Conservation (phyloP, 163 green algal genomes). For the Chlamydomonas reinhardtii region DNA sequence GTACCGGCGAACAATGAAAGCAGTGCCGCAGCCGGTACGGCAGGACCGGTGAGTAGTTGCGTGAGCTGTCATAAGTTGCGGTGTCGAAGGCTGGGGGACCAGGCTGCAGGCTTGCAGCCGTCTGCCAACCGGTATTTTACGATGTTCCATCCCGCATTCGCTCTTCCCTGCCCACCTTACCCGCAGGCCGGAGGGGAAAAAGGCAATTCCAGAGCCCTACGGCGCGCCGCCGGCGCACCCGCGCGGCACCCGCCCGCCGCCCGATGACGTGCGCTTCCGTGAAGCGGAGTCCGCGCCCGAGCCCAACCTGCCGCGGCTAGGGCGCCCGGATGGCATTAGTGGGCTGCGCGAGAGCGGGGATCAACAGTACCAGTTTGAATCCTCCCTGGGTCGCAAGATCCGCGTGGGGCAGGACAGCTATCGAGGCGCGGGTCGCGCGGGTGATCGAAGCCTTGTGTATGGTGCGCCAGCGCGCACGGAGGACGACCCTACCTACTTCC, state of each 20-base stretch:
- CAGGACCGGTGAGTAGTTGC: slow-evolving; percentile 39
- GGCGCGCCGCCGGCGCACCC: slow-evolving; percentile 34
- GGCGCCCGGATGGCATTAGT: slow-evolving; percentile 43
- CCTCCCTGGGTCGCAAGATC: slow-evolving; percentile 54
- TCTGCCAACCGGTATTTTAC: too few species aligned
- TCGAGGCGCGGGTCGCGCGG: slow-evolving; percentile 45
- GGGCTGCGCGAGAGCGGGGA: slow-evolving; percentile 50
- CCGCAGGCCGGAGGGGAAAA: slow-evolving; percentile 55
- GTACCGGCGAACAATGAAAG: slow-evolving; percentile 42
- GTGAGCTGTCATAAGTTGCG: background rate
- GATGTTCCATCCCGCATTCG: too few species aligned
- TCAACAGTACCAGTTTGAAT: slow-evolving; percentile 54
- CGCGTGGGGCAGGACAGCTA: slow-evolving; percentile 52
- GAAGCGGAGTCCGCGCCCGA: slow-evolving; percentile 9
- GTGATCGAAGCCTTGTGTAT: slow-evolving; percentile 53
- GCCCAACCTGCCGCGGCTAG: slow-evolving; percentile 48
- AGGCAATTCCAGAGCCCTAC: slow-evolving; percentile 53
- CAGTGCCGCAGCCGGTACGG: slow-evolving; percentile 25
- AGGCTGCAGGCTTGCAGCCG: too few species aligned
- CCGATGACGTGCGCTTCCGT: slow-evolving; percentile 11
- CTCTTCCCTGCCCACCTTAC: background rate
- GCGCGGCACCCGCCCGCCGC: slow-evolving; percentile 10
- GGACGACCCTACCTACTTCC: slow-evolving; percentile 54
- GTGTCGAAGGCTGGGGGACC: background rate
- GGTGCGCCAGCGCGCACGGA: slow-evolving; percentile 44